Evolutionary conservation across 1,284 basidiomycete genomes (phyloP).

Genomic region (Ceratobasidium papillatum): DNA sequence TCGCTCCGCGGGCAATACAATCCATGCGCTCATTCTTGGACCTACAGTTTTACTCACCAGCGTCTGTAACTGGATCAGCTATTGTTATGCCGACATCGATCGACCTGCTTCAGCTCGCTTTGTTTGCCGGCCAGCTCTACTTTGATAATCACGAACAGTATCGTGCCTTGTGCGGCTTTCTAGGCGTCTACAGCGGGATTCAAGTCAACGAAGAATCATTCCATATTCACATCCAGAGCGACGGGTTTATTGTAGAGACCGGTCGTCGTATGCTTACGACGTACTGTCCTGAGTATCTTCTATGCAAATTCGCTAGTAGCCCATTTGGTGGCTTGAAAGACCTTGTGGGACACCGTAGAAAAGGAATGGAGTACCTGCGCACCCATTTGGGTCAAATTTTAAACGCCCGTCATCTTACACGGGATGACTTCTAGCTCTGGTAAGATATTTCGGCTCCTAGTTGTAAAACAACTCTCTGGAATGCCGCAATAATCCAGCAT

Average conservation of each 20-base stretch:
- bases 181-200: conserved; percentile 51
- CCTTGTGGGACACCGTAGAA: not conserved
- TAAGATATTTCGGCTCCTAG: too few relatives aligned
- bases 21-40: conserved; percentile 53
- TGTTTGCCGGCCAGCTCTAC: conserved; percentile 60
- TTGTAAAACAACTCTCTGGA: too few relatives aligned
- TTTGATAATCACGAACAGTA: conserved; percentile 53
- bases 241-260: not conserved
- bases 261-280: not conserved
- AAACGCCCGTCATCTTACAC: conserved; percentile 47
- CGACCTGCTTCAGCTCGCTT: conserved; percentile 51
- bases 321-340: not conserved
- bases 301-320: not conserved
- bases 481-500: too few relatives aligned
- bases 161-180: conserved; percentile 51
- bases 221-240: conserved; percentile 2
- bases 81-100: not conserved
- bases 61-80: conserved; percentile 41
- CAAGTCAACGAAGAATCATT: not conserved
- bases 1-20: conserved; percentile 55
- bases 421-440: conserved; percentile 52
- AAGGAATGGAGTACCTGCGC: conserved; percentile 11
- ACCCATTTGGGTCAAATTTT: conserved; percentile 21
- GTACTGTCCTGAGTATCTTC: not conserved
- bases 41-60: conserved; percentile 28